A percentile compares a stretch with the other conserved stretches of the same genome.
Evolutionary conservation across 139 green algal species (phyloP).

Genomic region (Micractinium sp.): DNA sequence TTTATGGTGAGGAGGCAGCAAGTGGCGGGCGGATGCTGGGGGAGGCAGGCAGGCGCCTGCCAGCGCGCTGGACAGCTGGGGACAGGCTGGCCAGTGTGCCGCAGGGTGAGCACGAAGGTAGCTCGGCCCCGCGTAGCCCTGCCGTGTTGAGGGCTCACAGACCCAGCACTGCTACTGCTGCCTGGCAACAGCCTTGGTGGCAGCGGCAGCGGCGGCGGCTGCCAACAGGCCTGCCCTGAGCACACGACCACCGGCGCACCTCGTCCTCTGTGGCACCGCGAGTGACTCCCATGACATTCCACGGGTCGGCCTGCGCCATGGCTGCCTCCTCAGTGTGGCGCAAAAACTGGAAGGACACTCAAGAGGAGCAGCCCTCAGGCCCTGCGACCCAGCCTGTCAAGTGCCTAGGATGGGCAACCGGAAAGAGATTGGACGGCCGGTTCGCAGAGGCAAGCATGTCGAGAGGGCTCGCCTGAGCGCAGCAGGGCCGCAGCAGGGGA

Average conservation of each 20-base stretch:
- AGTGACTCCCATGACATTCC: constrained; percentile 1
- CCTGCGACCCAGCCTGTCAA: no score
- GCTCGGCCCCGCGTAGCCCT: neutral
- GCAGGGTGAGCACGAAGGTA: neutral
- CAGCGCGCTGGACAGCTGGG: no score
- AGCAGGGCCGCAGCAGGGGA: no score
- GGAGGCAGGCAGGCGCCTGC: neutral
- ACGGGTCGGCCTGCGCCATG: neutral
- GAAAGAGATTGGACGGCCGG: no score
- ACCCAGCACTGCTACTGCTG: no score
- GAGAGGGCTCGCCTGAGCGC: no score
- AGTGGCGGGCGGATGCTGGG: neutral
- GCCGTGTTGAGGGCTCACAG: no score
- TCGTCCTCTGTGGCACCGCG: neutral
- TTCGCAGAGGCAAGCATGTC: no score
- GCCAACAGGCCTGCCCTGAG: neutral
- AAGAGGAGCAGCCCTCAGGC: no score
- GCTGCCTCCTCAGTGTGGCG: neutral
- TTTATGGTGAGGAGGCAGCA: neutral
- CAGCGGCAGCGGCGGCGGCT: neutral
- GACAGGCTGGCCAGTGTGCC: neutral
- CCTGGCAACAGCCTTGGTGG: neutral
- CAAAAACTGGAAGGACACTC: neutral
- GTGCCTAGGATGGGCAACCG: no score
- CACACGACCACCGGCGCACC: neutral